phyloP scores from a whole-genome alignment of 2,329 filamentous ascomycete species.

The Hirsutella thompsonii region DNA sequence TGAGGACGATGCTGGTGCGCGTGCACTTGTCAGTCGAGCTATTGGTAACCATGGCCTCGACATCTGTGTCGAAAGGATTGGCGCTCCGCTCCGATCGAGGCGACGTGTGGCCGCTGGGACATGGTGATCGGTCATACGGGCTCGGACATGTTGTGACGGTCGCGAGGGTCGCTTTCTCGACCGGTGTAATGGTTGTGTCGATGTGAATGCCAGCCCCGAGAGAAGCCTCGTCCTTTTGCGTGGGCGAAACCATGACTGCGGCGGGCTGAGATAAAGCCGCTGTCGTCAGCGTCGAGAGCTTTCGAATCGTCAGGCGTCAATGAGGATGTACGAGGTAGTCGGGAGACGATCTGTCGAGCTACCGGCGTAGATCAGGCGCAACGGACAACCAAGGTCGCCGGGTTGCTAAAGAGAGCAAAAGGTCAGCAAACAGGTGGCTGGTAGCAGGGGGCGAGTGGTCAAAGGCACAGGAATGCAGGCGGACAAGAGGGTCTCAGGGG shows the following conservation, averaged over 20 bases:
- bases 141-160: conserved; percentile 9
- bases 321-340: background rate
- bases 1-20: conserved; percentile 12
- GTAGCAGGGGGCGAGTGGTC: too few species aligned
- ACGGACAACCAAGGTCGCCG: too few species aligned
- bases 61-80: conserved; percentile 45
- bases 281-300: background rate
- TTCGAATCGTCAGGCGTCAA: background rate
- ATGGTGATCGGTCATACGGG: conserved; percentile 11
- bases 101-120: conserved; percentile 27
- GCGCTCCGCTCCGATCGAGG: conserved; percentile 26
- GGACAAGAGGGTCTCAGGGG: too few species aligned
- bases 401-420: too few species aligned
- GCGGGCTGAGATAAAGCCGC: background rate
- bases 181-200: conserved; percentile 13
- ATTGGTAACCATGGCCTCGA: conserved; percentile 37
- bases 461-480: too few species aligned
- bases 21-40: conserved; percentile 19
- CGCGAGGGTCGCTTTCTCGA: conserved; percentile 14
- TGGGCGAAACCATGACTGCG: background rate
- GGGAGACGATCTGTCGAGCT: too few species aligned
- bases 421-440: too few species aligned
- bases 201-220: background rate
- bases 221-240: conserved; percentile 1
- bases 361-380: too few species aligned